Evolutionary conservation across 129 eudicot species (phyloP), one percentile per base, ranked within the genome.

Genomic region (Solidago caesia): DNA sequence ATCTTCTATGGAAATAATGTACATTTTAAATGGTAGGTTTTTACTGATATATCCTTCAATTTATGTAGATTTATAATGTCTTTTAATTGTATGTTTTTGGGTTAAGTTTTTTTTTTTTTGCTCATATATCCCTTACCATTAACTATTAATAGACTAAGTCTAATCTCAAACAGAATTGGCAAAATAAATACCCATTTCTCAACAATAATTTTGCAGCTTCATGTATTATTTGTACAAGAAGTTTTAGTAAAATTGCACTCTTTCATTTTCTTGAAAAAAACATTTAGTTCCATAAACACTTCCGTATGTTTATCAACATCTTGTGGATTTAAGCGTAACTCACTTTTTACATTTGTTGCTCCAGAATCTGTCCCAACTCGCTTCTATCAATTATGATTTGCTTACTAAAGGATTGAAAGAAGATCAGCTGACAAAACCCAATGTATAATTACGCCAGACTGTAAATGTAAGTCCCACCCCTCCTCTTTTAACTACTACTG

Each of bases 311-410:
- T 33, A 33, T 33, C 39, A 33, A 2, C 3, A 1, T 33, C 39
- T 33, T 33, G 39, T 33, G 39, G 3, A 33, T 27, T 8, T 13
- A 62, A 41, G 42, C 25, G 42, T 72, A 56, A 58, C 4, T 26
- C 47, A 25, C 39, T 8, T 44, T 59, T 15, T 39, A 0, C n/a
- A n/a, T 75, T 11, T 81, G 67, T 29, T 21, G 43, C 49, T 41
- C 25, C 93, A 94, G 98, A 94, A 94, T 87, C 90, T 94, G 5
- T 94, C 98, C 49, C 97, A 94, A 82, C 98, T 94, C 13, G 98
- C 98, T 47, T 90, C 98, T 21, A 94, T 94, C 83, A 94, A 94
- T 68, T 94, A 94, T 51, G 98, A 94, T 82, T 70, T 94, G 80
- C 96, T 94, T 67, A 82, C 88, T 0, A 94, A 89, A 82, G 83